Evolutionary conservation across 2,329 filamentous ascomycete genomes (phyloP), one percentile per base, ranked within the genome.

Genomic region (Venturia nashicola): DNA sequence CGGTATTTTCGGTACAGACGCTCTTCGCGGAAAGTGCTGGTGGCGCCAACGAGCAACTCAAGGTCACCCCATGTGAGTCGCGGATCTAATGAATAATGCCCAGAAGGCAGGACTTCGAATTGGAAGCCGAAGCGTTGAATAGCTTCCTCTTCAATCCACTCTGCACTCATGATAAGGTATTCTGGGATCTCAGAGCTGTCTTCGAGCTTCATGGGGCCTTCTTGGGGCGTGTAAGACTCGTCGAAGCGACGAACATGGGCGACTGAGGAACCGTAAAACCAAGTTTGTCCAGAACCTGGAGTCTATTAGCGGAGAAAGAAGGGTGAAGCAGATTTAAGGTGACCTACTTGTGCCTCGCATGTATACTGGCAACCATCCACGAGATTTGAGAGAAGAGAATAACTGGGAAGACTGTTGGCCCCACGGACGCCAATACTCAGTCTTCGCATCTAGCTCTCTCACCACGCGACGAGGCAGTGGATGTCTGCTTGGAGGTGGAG

Each of bases 81-180:
- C 1, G 62, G 55, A 32, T 64, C 62, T 9, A 64, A 36, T 32
- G 62, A 64, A 34, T 32, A 64, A 39, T 60, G 55, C 5, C 62
- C 62, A 20, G 62, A 60, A 12, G 51, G 40, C 39, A 64, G 20
- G 20, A 51, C 36, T 32, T 64, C n/a, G 20, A 27, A 64, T 43
- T 59, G 57, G 32, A 64, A 64, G 27, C 62, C 62, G 18, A 57
- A 42, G n/a, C 62, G 36, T 7, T 43, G 34, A 9, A 64, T 40
- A 18, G 54, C 62, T 51, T 59, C 62, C 59, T 64, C 62, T 42
- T 64, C 62, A 32, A 64, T 34, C 62, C 62, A 64, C 23, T 64
- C 62, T 16, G 36, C 23, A 32, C 54, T 27, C 12, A 64, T 51
- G 39, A 64, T 64, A n/a, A 64, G 62, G 42, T 64, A 64, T 48